Evolutionary conservation across 805 yeast species (phyloP), one percentile per base, ranked within the genome.

Genomic region (Barnettozyma botsteinii): DNA sequence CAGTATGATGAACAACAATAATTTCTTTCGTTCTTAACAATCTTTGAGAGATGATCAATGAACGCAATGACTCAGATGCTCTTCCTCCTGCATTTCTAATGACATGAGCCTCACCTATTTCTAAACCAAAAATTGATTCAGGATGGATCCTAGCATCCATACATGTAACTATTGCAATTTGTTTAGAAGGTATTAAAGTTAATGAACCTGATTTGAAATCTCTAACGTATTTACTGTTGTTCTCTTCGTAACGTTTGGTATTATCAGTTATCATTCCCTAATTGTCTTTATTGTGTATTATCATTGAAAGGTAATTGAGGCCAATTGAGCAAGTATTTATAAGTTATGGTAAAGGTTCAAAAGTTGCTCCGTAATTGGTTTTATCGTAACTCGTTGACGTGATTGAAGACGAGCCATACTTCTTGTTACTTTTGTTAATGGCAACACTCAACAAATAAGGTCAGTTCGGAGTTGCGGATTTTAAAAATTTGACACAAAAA

Each of bases 31-130:
- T 67, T 3, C 68, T 68, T 36, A 67, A 52, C 21, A 67, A 46
- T 41, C 62, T 51, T 47, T 67, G 71, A 10, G 70, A 65, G 36
- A 67, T 66, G 15, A 66, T 61, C 18, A 67, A 46, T 43, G 64
- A 56, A 15, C 72, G 44, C 25, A 67, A 51, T 4, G 68, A 69
- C 42, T 66, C 71, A 21, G 57, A 42, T 1, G 69, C 62, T 46
- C 71, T 50, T 3, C 72, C 72, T 12, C 72, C 72, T 12, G 72
- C 72, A 44, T 67, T 67, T 46, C 71, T 55, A 26, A 67, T 63
- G 6, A 67, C 68, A 50, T 67, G 72, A 8, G 66, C 69, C 35
- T 67, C 72, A 15, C 71, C 72, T 46, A 60, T 65, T 20, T 60
- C 50, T 68, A 67, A 30, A 9, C 45, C 45, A 4, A 41, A 24